Evolutionary conservation across 208 protist species (phyloP), one percentile per base, ranked within the genome.

Genomic region (Trypanosoma brucei): DNA sequence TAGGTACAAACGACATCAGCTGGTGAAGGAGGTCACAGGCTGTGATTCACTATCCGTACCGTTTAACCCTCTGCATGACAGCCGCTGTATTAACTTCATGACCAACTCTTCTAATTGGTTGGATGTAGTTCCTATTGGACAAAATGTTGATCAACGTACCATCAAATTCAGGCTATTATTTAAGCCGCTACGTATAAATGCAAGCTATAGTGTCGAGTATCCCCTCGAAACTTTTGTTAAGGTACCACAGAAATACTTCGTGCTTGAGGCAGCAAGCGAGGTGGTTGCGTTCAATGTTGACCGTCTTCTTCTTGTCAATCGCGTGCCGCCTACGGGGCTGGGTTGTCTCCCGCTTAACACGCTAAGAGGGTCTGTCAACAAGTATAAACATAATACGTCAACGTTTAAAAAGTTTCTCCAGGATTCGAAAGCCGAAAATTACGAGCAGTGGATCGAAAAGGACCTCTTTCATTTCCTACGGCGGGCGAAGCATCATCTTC

Each of bases 281-380:
- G 55, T 60, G 11, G 56, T 50, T 13, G 40, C 70, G 22, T 80
- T 71, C 59, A 39, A 68, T 54, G 65, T 59, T 2, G 75, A 80
- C 58, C 63, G 75, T 35, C 30, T 80, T 36, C 44, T 80, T 2
- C n/a, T 63, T 3, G 56, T 72, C 13, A 7, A 68, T 42, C 67
- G 75, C 44, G 59, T 77, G 30, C 75, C 75, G 11, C 75, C 75
- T 31, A 80, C 75, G 31, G 75, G 66, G 1, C 76, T 58, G 65
- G 70, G 56, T 0, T 65, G 62, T 50, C 30, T 80, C 11, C 75
- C 75, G n/a, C 8, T 77, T 3, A 5, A n/a, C 2, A 75, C 59
- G 64, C 48, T 80, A 46, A 13, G 53, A 35, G 63, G 55, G 0
- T 52, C 33, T 34, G 67, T 75, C 11, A 30, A 69, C 37, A 51